Conservation (phyloP, 495 filamentous ascomycete species). For the Penicilliopsis zonata region DNA sequence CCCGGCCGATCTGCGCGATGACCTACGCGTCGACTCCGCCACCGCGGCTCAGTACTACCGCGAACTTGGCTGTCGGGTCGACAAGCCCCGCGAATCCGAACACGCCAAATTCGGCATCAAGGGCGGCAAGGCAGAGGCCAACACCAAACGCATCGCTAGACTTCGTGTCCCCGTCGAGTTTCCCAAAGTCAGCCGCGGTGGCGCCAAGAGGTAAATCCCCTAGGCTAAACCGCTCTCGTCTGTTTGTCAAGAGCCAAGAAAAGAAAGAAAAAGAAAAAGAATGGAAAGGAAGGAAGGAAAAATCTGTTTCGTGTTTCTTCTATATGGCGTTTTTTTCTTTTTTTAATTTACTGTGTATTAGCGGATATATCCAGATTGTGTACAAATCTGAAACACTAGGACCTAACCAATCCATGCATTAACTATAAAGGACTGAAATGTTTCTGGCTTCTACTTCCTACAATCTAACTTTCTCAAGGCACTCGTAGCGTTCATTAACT, state of each 20-base stretch:
- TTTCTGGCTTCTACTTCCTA: too few species aligned
- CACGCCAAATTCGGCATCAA: slow-evolving; percentile 30
- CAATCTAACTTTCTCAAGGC: too few species aligned
- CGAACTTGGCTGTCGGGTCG: slow-evolving; percentile 62
- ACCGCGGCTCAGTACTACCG: slow-evolving; percentile 52
- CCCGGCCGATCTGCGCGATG: slow-evolving; percentile 60
- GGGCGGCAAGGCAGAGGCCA: slow-evolving; percentile 47
- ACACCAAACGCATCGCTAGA: slow-evolving; percentile 49
- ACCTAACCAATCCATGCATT: too few species aligned
- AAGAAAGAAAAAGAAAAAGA: too few species aligned
- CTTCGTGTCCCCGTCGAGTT: slow-evolving; percentile 74
- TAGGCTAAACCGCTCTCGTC: too few species aligned
- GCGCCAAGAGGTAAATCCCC: too few species aligned
- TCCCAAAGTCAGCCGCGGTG: slow-evolving; percentile 47
- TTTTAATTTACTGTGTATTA: too few species aligned
- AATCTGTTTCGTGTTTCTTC: neutral
- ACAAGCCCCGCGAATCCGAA: slow-evolving; percentile 30
- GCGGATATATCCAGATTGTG: too few species aligned
- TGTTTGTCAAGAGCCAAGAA: too few species aligned
- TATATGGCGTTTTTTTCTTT: neutral
- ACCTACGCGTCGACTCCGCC: slow-evolving; percentile 62
- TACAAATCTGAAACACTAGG: too few species aligned
- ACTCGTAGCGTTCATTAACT: too few species aligned
- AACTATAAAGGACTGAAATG: too few species aligned
- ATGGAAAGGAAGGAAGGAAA: neutral